Conservation (phyloP, 2,329 filamentous ascomycete species). For the Rutstroemia sp. region DNA sequence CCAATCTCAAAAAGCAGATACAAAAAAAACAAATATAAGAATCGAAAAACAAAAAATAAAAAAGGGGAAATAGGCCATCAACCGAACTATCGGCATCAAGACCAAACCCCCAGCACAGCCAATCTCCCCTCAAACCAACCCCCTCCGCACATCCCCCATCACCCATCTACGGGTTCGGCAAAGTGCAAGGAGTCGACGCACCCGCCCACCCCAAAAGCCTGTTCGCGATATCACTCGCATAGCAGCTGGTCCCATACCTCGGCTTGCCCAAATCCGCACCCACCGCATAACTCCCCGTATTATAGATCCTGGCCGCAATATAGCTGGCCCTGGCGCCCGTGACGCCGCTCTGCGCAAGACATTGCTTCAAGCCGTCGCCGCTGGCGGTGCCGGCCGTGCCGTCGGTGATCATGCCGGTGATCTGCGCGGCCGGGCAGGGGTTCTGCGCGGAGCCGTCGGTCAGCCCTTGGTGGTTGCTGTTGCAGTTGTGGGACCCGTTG, state of each 20-base stretch:
- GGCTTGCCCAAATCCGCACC: constrained; percentile 28
- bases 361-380: constrained; percentile 10
- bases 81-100: too few relatives aligned
- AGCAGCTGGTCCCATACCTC: constrained; percentile 18
- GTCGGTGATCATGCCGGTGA: constrained; percentile 24
- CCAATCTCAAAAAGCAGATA: too few relatives aligned
- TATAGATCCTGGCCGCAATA: constrained; percentile 34
- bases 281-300: constrained; percentile 31
- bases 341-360: constrained; percentile 11
- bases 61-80: too few relatives aligned
- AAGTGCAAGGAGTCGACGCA: neutral
- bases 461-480: constrained; percentile 7
- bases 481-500: constrained; percentile 12
- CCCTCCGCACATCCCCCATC: too few relatives aligned
- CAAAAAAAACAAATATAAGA: too few relatives aligned
- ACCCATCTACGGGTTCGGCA: neutral
- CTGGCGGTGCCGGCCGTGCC: constrained; percentile 26
- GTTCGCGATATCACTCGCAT: constrained; percentile 23
- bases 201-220: constrained; percentile 12
- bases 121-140: too few relatives aligned
- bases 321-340: constrained; percentile 25
- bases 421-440: constrained; percentile 2
- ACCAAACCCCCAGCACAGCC: too few relatives aligned
- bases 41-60: too few relatives aligned
- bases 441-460: neutral